Evolutionary conservation across 139 green algal species (phyloP).

Genomic region (Asterochloris sp.): DNA sequence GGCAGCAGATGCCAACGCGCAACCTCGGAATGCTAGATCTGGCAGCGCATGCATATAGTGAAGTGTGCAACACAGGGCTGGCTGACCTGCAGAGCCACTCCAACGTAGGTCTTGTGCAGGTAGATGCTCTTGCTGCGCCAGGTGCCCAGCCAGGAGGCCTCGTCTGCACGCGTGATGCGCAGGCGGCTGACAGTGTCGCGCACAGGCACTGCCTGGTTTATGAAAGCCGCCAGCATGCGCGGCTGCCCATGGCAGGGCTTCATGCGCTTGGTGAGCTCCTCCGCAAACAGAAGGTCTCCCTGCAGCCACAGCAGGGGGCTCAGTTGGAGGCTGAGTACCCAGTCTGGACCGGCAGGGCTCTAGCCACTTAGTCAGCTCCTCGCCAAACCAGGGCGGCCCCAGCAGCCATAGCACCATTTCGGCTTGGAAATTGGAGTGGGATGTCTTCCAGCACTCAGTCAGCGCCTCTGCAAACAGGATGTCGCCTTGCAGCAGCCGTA

Average conservation of each 20-base stretch:
- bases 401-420: too few relatives aligned
- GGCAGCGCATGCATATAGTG: too few relatives aligned
- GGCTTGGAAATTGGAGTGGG: too few relatives aligned
- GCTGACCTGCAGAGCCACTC: conserved; percentile 44
- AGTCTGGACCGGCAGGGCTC: too few relatives aligned
- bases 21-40: too few relatives aligned
- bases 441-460: too few relatives aligned
- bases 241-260: conserved; percentile 9
- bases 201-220: conserved; percentile 36
- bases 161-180: conserved; percentile 6
- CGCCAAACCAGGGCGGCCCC: too few relatives aligned
- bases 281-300: conserved; percentile 56
- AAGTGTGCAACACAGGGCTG: background rate
- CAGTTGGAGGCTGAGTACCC: too few relatives aligned
- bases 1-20: too few relatives aligned
- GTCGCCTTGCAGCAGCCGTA: too few relatives aligned
- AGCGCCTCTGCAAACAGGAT: too few relatives aligned
- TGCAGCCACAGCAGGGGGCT: conserved; percentile 7
- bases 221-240: conserved; percentile 41
- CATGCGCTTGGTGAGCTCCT: conserved; percentile 37
- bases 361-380: too few relatives aligned
- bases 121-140: conserved; percentile 42
- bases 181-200: conserved; percentile 16
- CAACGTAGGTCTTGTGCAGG: conserved; percentile 42
- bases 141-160: conserved; percentile 21